These are phyloP conservation scores for Blastomyces gilchristii DNA, from an alignment of 2,329 filamentous ascomycete genomes.

Conservation along the genomic window DNA sequence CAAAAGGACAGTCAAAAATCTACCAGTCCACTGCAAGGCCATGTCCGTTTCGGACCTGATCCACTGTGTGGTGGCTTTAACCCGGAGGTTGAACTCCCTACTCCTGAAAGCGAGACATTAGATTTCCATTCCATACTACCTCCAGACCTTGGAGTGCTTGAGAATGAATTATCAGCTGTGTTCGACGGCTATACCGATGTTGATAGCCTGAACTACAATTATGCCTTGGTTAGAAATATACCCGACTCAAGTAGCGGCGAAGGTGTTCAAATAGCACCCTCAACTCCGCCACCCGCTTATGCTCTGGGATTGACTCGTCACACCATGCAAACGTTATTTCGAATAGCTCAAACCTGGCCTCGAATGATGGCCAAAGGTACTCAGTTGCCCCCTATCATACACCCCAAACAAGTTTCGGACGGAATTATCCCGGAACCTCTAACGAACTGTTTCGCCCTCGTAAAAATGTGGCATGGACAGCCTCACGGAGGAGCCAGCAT, in stretches of 20 bases:
- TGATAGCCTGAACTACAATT: background rate
- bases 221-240: conserved; percentile 1
- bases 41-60: background rate
- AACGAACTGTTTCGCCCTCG: conserved; percentile 28
- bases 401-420: conserved; percentile 19
- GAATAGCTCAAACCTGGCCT: conserved; percentile 31
- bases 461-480: conserved; percentile 32
- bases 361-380: conserved; percentile 30
- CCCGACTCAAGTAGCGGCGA: background rate
- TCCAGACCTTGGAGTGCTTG: background rate
- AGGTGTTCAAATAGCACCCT: background rate
- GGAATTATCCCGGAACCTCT: conserved; percentile 23
- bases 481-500: conserved; percentile 22
- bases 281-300: background rate
- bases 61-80: background rate
- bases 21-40: background rate
- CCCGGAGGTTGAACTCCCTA: background rate
- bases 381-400: conserved; percentile 31
- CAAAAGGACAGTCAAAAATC: background rate
- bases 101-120: background rate
- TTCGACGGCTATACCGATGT: background rate
- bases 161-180: background rate
- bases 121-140: background rate
- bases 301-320: conserved; percentile 8
- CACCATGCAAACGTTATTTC: conserved; percentile 28